Conservation (phyloP, 1,139 yeast species). For the Hansenula anomala region DNA sequence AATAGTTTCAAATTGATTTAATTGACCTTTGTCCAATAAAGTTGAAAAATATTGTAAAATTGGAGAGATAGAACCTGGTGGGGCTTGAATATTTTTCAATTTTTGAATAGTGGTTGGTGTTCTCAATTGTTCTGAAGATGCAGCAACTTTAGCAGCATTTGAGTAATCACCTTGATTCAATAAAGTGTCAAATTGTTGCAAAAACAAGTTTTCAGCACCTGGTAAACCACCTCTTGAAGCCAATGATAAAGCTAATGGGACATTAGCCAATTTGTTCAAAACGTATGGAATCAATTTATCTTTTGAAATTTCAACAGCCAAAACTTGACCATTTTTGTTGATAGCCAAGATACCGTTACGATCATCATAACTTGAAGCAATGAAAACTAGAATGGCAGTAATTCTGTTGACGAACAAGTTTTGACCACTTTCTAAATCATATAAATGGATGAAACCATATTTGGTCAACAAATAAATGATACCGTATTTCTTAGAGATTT, state of each 20-base stretch:
- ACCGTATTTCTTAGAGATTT: constrained; percentile 82
- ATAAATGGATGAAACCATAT: constrained; percentile 93
- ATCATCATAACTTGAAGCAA: constrained; percentile 72
- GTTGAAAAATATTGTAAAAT: constrained; percentile 90
- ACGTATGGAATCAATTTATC: constrained; percentile 88
- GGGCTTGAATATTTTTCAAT: constrained; percentile 87
- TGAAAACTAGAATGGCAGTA: constrained; percentile 93
- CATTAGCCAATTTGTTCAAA: constrained; percentile 79
- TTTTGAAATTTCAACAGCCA: constrained; percentile 85
- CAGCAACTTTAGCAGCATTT: constrained; percentile 96
- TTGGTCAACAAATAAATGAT: constrained; percentile 86
- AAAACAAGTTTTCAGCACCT: constrained; percentile 91
- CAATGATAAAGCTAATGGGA: constrained; percentile 78
- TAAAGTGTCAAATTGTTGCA: constrained; percentile 85
- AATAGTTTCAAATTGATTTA: constrained; percentile 90
- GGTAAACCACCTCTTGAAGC: constrained; percentile 96
- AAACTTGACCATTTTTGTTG: constrained; percentile 92
- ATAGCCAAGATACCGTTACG: constrained; percentile 87
- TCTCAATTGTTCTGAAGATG: constrained; percentile 89
- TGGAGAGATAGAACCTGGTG: constrained; percentile 94
- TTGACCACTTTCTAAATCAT: constrained; percentile 89
- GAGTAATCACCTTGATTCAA: constrained; percentile 83
- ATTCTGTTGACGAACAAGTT: constrained; percentile 95
- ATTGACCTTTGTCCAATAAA: constrained; percentile 85
- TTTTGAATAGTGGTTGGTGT: constrained; percentile 93